Evolutionary conservation across 2,329 filamentous ascomycete genomes (phyloP).

Genomic region (Arthrobotrys megalospora): DNA sequence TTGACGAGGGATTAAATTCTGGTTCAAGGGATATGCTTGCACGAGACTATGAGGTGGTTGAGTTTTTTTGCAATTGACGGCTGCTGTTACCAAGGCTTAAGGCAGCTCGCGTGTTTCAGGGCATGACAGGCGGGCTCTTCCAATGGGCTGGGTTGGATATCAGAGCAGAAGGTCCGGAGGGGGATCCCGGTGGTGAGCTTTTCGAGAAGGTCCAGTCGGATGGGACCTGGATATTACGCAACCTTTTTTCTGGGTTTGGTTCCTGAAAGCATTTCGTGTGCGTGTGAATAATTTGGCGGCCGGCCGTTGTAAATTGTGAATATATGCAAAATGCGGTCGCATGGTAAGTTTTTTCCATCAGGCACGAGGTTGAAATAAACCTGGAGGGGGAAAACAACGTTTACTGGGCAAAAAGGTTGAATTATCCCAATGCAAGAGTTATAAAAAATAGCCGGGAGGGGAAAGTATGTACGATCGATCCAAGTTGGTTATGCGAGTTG

Average conservation of each 20-base stretch:
- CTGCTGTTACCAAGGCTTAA: conserved; percentile 54
- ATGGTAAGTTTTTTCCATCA: conserved; percentile 5
- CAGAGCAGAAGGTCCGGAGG: conserved; percentile 31
- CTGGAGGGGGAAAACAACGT: neutral
- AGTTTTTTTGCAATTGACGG: conserved; percentile 18
- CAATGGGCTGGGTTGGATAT: conserved; percentile 36
- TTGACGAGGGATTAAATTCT: conserved; percentile 58
- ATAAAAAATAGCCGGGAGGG: conserved; percentile 49
- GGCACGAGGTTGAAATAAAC: conserved; percentile 10
- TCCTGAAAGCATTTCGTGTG: neutral
- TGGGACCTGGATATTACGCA: conserved; percentile 44
- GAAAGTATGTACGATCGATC: conserved; percentile 41
- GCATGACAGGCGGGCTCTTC: conserved; percentile 59
- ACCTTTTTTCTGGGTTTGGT: conserved; percentile 12
- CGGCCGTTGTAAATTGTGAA: conserved; percentile 13
- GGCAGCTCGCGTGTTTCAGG: conserved; percentile 60
- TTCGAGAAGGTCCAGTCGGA: conserved; percentile 60
- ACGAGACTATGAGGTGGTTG: neutral
- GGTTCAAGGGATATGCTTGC: conserved; percentile 48
- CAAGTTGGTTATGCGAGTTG: conserved; percentile 47
- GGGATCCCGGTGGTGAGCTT: conserved; percentile 25
- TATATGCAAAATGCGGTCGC: conserved; percentile 30
- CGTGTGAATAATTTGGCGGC: neutral
- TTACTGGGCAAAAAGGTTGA: conserved; percentile 4
- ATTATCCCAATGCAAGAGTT: conserved; percentile 41